Percentiles rank a stretch among this genome's conserved stretches.
Evolutionary conservation across 2,329 filamentous ascomycete genomes (phyloP).

Genomic region (Apiospora hydei): DNA sequence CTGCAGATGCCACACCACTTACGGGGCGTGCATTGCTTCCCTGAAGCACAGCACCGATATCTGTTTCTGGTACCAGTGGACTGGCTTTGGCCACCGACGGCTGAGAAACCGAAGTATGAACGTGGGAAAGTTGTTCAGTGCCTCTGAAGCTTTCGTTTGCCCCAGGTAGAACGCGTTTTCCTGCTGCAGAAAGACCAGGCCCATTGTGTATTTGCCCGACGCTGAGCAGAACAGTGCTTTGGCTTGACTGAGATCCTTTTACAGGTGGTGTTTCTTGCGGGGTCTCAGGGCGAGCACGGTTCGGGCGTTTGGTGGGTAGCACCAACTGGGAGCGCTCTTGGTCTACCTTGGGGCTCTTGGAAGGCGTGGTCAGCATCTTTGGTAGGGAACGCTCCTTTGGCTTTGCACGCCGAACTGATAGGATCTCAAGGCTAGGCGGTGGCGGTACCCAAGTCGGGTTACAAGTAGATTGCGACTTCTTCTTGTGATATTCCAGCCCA

Average conservation of each 20-base stretch:
- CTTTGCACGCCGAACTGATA: constrained; percentile 30
- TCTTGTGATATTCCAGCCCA: constrained; percentile 65
- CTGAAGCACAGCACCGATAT: background rate
- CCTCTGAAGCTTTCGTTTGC: background rate
- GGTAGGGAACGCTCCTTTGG: background rate
- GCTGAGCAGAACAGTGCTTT: background rate
- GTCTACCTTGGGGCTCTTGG: background rate
- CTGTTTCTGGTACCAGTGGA: background rate
- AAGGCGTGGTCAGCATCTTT: background rate
- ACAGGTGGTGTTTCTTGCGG: background rate
- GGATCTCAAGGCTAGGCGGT: constrained; percentile 30
- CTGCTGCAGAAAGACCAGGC: background rate
- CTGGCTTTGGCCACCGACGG: background rate
- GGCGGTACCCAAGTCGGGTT: constrained; percentile 55
- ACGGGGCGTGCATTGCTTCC: background rate
- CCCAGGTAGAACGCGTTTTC: background rate
- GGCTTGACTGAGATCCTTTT: background rate
- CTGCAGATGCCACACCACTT: background rate
- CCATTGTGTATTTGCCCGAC: constrained; percentile 25
- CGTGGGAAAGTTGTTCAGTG: background rate
- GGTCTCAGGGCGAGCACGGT: constrained; percentile 25
- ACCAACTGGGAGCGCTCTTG: background rate
- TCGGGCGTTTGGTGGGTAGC: constrained; percentile 21
- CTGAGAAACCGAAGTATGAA: background rate
- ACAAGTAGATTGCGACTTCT: constrained; percentile 61